Base-by-base conservation (phyloP, 2,329 filamentous ascomycete species). In the Beauveria sp. region DNA sequence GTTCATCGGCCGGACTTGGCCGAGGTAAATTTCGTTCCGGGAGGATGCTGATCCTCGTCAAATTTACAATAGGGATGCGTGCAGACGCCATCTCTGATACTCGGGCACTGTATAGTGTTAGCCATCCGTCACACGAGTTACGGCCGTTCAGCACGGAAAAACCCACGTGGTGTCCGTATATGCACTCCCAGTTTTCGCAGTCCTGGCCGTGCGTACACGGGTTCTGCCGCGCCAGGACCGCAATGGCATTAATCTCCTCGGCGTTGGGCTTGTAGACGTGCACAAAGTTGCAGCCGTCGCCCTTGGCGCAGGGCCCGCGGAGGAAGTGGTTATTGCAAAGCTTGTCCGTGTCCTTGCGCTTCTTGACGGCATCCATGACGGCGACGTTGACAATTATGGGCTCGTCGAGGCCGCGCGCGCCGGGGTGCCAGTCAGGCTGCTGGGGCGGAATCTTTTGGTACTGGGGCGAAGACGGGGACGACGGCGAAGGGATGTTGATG, bases 271-370 rank as follows among this genome's bases (percentile, higher is more conserved):
- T 79, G 67, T 85, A 81, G 51, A 79, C 73, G 69, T 87, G 84
- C 62, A 82, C 80, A 66, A 85, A 87, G 55, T 72, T 74, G 71
- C 84, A 87, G 5, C 75, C 73, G n/a, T 78, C 74, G 10, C 77
- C 77, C 66, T 84, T 86, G 53, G 75, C 69, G 65, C 84, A 87
- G 0, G 79, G 79, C 0, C 82, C 83, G 20, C 82, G 77, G 34
- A 87, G 76, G 67, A 83, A 86, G 67, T 85, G 81, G 54, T 84
- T 84, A 69, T 86, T 86, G 75, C 84, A 87, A 8, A 86, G 72
- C 70, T 86, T 86, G 63, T 80, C 77, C 65, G 72, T 73, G 38
- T 79, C 80, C 60, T 79, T 80, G 62, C 83, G 76, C 67, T 78
- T 82, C 73, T 84, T 85, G 66, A 86, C 78, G 24, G 71, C 75